Evolutionary conservation across 2,329 filamentous ascomycete species (phyloP), one percentile per base, ranked within the genome.

Genomic region (Penicillium sp.): DNA sequence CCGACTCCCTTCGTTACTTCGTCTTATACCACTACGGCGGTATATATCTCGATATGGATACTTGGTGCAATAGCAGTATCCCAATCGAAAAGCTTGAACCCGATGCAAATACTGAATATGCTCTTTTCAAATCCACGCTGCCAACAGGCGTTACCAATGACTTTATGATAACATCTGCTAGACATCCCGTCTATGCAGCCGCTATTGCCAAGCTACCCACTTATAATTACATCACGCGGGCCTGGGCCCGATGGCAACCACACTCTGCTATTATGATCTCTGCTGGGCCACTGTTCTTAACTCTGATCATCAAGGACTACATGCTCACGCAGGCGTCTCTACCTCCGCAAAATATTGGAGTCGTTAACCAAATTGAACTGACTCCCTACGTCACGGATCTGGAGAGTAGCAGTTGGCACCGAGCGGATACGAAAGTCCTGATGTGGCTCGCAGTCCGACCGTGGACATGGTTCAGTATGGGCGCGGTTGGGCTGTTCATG

Each of bases 1-100:
- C 55, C 4, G 55, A 57, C 31, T 41, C 46, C 8, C 14, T 54
- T n/a, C 52, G 52, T 20, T 54, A 54, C 46, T 54, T 54, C 25
- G 26, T 57, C 22, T 11, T 55, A 11, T 42, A 54, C 49, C 55
- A 57, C 29, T 31, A 31, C 29, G 29, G 29, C 5, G 29, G 29
- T 3, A 31, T 31, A 9, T 31, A 31, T 31, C 29, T 31, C 9
- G 29, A 31, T 14, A 31, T 31, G 29, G 29, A 31, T 31, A 31
- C 29, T 5, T 31, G 29, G 29, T 31, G 29, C 29, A 15, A 31
- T 3, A 12, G 8, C 3, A 31, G 11, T 14, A 12, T 31, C 11
- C 29, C 29, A 12, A 5, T 31, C 14, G 11, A 31, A 4, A 14
- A 31, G 1, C 29, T 31, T 5, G 26, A 9, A 27, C 9, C 26